A percentile compares a stretch with the other conserved stretches of the same genome.
These are phyloP conservation scores for Neophaeococcomyces aloes DNA, from an alignment of 2,329 filamentous ascomycete species.

Conservation along the genomic window DNA sequence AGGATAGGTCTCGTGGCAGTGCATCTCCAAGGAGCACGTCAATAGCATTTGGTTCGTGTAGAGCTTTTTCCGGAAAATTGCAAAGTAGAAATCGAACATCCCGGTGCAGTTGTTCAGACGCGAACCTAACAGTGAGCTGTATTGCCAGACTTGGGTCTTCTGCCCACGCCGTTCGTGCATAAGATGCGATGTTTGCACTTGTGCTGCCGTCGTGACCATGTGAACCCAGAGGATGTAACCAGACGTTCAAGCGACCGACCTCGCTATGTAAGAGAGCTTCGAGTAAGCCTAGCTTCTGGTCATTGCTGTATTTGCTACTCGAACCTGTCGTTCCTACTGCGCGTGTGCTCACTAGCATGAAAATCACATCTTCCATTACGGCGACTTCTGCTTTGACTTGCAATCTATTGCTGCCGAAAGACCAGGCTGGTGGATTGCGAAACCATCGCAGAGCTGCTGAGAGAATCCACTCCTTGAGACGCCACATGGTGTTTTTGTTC, in stretches of 20 bases:
- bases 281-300: constrained; percentile 74
- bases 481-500: constrained; percentile 60
- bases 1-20: constrained; percentile 67
- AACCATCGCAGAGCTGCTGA: constrained; percentile 89
- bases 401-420: constrained; percentile 84
- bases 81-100: constrained; percentile 73
- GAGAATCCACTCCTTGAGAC: constrained; percentile 78
- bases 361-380: constrained; percentile 64
- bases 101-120: constrained; percentile 57
- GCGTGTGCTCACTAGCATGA: constrained; percentile 54
- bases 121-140: constrained; percentile 69
- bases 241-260: constrained; percentile 70
- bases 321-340: constrained; percentile 44
- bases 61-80: constrained; percentile 71
- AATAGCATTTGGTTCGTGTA: constrained; percentile 71
- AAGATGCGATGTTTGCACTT: constrained; percentile 41
- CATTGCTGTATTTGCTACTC: constrained; percentile 54
- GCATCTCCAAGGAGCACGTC: constrained; percentile 68
- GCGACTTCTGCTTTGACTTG: constrained; percentile 89
- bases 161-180: constrained; percentile 75
- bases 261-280: constrained; percentile 74
- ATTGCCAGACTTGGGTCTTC: constrained; percentile 81
- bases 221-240: constrained; percentile 62
- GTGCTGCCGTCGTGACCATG: neutral
- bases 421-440: constrained; percentile 69